A percentile compares a stretch with the other conserved stretches of the same genome.
phyloP scores from a whole-genome alignment of 2,329 filamentous ascomycete species.

The Waltergamsia citrina region DNA sequence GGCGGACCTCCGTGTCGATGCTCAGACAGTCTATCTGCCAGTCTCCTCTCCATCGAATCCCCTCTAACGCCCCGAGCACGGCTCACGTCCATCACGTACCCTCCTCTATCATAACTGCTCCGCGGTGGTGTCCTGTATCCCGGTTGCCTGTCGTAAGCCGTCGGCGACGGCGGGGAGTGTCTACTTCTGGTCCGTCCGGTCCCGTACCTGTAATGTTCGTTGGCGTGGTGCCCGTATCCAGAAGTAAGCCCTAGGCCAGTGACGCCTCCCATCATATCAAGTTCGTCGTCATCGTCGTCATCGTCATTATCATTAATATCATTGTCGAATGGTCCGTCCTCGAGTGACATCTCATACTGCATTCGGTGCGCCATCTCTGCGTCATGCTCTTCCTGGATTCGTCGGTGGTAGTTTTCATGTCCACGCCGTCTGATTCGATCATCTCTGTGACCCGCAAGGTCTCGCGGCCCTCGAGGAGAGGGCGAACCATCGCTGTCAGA shows the following conservation, averaged over 20 bases:
- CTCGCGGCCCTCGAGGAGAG: not conserved
- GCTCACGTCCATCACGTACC: slow-evolving; percentile 34
- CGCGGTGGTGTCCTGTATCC: not conserved
- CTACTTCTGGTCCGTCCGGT: slow-evolving; percentile 7
- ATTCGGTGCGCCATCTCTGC: slow-evolving; percentile 27
- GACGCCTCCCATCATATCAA: slow-evolving; percentile 9
- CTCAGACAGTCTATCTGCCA: slow-evolving; percentile 41
- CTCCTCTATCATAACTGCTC: slow-evolving; percentile 15
- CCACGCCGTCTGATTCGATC: slow-evolving; percentile 26
- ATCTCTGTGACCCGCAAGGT: not conserved
- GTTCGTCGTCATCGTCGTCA: slow-evolving; percentile 30
- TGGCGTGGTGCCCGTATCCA: slow-evolving; percentile 34
- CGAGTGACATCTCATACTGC: slow-evolving; percentile 16
- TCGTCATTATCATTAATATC: slow-evolving; percentile 12
- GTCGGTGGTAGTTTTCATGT: slow-evolving; percentile 34
- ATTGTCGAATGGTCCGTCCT: slow-evolving; percentile 9
- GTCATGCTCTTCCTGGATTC: slow-evolving; percentile 36
- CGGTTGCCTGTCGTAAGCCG: not conserved
- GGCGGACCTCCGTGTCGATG: slow-evolving; percentile 6
- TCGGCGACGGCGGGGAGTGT: not conserved
- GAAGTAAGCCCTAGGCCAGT: slow-evolving; percentile 40
- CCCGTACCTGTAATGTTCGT: slow-evolving; percentile 43
- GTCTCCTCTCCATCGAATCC: slow-evolving; percentile 36
- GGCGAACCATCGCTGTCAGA: not conserved
- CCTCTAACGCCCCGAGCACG: slow-evolving; percentile 30